These are phyloP conservation scores for Fusarium sp. DNA, from an alignment of 2,329 filamentous ascomycete genomes.

Conservation along the genomic window DNA sequence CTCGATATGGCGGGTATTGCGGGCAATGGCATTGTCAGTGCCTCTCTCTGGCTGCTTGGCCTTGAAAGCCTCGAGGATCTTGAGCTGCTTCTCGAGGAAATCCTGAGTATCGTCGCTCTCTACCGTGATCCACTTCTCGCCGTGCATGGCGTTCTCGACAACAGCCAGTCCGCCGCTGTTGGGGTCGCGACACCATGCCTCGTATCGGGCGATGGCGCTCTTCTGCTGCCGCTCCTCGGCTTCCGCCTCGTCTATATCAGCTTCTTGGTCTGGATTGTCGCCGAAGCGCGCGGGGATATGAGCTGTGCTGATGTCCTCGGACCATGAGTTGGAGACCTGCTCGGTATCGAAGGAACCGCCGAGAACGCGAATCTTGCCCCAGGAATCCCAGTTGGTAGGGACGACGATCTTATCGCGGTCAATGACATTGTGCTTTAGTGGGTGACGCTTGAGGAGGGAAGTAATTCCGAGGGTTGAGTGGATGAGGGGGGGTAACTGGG, in stretches of 20 bases:
- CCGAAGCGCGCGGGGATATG: conserved; percentile 43
- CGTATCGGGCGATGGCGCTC: conserved; percentile 77
- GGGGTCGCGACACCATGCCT: conserved; percentile 81
- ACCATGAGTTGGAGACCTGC: conserved; percentile 85
- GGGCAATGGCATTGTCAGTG: conserved; percentile 39
- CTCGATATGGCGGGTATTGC: conserved; percentile 46
- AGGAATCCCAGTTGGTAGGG: conserved; percentile 97
- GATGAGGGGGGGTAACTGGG: conserved; percentile 80
- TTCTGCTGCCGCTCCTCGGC: conserved; percentile 52
- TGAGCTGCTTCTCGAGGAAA: conserved; percentile 80
- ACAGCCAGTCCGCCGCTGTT: conserved; percentile 66
- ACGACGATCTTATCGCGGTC: conserved; percentile 95
- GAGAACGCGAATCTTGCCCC: conserved; percentile 94
- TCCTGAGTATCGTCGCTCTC: conserved; percentile 73
- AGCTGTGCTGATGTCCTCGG: conserved; percentile 77
- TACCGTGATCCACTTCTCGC: conserved; percentile 49
- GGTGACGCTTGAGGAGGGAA: conserved; percentile 80
- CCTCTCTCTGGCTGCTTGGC: conserved; percentile 65
- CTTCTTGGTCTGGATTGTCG: conserved; percentile 41
- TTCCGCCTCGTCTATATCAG: conserved; percentile 40
- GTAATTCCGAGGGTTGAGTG: conserved; percentile 89
- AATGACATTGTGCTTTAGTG: conserved; percentile 89
- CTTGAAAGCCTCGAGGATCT: conserved; percentile 74
- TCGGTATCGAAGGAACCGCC: conserved; percentile 94
- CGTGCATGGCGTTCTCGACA: conserved; percentile 55